Evolutionary conservation across 257 asterid genomes (phyloP), one percentile per base, ranked within the genome.

Genomic region (Solanum appendiculatum): DNA sequence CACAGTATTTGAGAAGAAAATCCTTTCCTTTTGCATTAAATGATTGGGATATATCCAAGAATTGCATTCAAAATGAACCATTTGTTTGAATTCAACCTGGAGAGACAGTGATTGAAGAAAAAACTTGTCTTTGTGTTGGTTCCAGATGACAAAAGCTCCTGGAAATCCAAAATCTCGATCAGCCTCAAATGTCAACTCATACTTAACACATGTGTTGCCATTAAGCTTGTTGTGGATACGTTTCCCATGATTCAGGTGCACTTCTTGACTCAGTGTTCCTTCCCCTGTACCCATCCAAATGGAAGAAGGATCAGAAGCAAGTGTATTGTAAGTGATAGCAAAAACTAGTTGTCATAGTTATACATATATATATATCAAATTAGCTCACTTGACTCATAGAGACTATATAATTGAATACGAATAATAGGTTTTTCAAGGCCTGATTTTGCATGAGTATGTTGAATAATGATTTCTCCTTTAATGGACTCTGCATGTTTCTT

Each of bases 21-120:
- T 81, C 16, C 93, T 88, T 14, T 85, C 91, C 68, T 84, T 88
- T 63, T 87, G 87, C 56, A 89, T 91, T 64, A 90, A 70, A 39
- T 51, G 86, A 81, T 39, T 60, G 69, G 93, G 93, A 85, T 92
- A 89, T 69, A 92, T 77, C 93, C 95, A 92, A 33, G 95, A 92
- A 58, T 87, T 91, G 91, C 92, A 89, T 84, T 90, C 91, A 58
- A 91, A 90, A 63, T 87, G 91, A 70, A 91, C 60, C 27, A 44
- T 82, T 63, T 68, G 89, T 81, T 77, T 66, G 85, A 58, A 29
- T 29, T 48, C 46, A 82, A 87, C 89, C 86, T 82, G 90, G 44
- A 92, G 87, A 51, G 87, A 85, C 12, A 73, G 84, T 3, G 91
- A 89, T 85, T 34, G 91, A 42, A 92, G 91, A 54, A 89, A 91